These are phyloP conservation scores for Garcia nutans DNA, from an alignment of 345 rosid species.

Conservation along the genomic window DNA sequence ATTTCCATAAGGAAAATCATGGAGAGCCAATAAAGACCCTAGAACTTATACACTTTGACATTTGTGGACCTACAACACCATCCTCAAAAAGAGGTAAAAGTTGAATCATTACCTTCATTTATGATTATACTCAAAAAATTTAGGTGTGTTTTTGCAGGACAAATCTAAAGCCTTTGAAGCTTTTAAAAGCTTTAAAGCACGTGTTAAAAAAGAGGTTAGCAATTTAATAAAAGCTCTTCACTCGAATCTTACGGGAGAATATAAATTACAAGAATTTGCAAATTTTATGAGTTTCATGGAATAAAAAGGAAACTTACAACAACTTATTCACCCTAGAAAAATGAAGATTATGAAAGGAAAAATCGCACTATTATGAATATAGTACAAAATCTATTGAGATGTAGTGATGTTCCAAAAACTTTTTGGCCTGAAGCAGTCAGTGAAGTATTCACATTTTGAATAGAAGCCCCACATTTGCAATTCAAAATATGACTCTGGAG, in stretches of 20 bases:
- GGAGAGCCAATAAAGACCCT: too few relatives aligned
- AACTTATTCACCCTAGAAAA: conserved; percentile 18
- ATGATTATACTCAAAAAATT: background rate
- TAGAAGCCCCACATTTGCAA: background rate
- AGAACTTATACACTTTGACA: too few relatives aligned
- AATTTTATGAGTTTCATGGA: background rate
- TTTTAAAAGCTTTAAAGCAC: background rate
- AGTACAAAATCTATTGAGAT: conserved; percentile 5
- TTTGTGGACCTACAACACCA: too few relatives aligned
- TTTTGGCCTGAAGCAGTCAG: conserved; percentile 11
- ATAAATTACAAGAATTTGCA: background rate
- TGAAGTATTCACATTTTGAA: conserved; percentile 4
- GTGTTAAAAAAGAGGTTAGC: background rate
- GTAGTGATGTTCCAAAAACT: background rate
- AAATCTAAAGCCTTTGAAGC: background rate
- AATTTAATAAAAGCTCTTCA: background rate
- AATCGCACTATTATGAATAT: conserved; percentile 7
- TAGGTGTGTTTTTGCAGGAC: background rate
- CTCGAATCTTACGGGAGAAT: conserved; percentile 7
- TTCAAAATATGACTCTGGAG: too few relatives aligned
- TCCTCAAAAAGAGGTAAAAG: too few relatives aligned
- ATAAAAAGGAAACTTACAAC: background rate
- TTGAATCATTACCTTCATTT: background rate
- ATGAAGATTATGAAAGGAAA: background rate
- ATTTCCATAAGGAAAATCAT: too few relatives aligned